Percentiles rank a stretch among this genome's conserved stretches.
phyloP scores from a whole-genome alignment of 2,329 filamentous ascomycete genomes.

The Fusarium sp. region DNA sequence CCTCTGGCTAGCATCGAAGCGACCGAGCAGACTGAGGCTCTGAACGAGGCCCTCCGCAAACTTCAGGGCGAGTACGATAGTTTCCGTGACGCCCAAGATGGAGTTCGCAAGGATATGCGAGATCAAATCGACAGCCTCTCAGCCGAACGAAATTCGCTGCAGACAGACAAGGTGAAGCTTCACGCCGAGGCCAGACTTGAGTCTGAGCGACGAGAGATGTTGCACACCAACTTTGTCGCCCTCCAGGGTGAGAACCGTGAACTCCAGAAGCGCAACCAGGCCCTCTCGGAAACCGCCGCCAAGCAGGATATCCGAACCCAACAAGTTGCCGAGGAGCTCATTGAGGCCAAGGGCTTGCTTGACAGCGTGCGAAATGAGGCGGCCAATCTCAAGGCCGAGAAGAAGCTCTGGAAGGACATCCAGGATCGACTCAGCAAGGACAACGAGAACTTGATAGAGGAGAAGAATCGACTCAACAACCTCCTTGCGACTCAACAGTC shows the following conservation, averaged over 20 bases:
- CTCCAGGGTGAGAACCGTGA: slow-evolving; percentile 87
- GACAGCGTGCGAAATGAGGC: slow-evolving; percentile 93
- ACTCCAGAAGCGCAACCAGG: slow-evolving; percentile 83
- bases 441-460: slow-evolving; percentile 85
- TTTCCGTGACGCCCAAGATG: slow-evolving; percentile 86
- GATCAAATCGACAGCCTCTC: slow-evolving; percentile 86
- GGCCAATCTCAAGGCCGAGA: slow-evolving; percentile 93
- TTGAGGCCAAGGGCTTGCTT: slow-evolving; percentile 83
- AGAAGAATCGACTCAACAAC: slow-evolving; percentile 85
- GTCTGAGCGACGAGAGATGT: slow-evolving; percentile 86
- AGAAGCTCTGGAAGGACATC: slow-evolving; percentile 93
- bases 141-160: slow-evolving; percentile 82
- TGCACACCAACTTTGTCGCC: slow-evolving; percentile 87
- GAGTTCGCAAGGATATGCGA: slow-evolving; percentile 84
- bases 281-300: slow-evolving; percentile 83
- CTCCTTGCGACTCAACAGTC: slow-evolving; percentile 87
- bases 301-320: slow-evolving; percentile 92
- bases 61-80: slow-evolving; percentile 90
- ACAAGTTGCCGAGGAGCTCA: slow-evolving; percentile 91
- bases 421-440: slow-evolving; percentile 90
- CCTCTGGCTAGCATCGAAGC: slow-evolving; percentile 70
- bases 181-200: slow-evolving; percentile 86
- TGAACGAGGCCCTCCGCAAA: slow-evolving; percentile 84
- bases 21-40: slow-evolving; percentile 67
- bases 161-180: slow-evolving; percentile 83